A percentile compares a stretch with the other conserved stretches of the same genome.
Conservation (phyloP, 164 flowering plant genomes). For the Stephania japonica region DNA sequence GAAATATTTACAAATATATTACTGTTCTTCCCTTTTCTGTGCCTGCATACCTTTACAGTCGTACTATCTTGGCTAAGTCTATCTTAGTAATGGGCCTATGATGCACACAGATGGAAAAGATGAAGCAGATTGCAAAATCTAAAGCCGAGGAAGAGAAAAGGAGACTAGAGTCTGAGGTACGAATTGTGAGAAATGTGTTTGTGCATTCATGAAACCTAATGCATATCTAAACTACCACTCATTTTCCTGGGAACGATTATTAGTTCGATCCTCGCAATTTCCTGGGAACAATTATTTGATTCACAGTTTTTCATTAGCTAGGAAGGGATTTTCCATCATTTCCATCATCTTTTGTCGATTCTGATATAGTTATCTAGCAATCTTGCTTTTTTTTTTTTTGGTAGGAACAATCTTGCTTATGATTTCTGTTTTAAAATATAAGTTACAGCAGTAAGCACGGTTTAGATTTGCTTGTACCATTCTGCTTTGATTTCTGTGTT, state of each 20-base stretch:
- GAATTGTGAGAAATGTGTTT: constrained; percentile 9
- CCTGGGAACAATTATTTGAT: not conserved
- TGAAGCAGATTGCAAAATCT: constrained; percentile 80
- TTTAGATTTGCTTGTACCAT: not conserved
- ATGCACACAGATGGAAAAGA: constrained; percentile 72
- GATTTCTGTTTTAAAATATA: not conserved
- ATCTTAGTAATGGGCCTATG: no score
- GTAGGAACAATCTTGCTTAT: not conserved
- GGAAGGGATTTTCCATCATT: not conserved
- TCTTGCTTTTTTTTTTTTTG: not conserved
- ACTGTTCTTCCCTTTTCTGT: no score
- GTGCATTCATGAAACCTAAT: not conserved
- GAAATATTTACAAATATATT: no score
- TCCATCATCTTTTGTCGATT: not conserved
- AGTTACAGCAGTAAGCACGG: not conserved
- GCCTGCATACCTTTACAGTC: no score
- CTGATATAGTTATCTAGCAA: not conserved
- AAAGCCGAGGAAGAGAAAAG: constrained; percentile 78
- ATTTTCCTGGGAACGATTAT: not conserved
- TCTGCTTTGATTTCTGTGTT: not conserved
- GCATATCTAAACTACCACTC: not conserved
- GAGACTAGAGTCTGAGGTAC: constrained; percentile 81
- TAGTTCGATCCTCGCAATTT: not conserved
- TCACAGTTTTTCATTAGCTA: not conserved
- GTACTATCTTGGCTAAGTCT: no score